A percentile compares a stretch with the other conserved stretches of the same genome.
These are phyloP conservation scores for Leptoxyphium fumago DNA, from an alignment of 2,329 filamentous ascomycete genomes.

Conservation along the genomic window DNA sequence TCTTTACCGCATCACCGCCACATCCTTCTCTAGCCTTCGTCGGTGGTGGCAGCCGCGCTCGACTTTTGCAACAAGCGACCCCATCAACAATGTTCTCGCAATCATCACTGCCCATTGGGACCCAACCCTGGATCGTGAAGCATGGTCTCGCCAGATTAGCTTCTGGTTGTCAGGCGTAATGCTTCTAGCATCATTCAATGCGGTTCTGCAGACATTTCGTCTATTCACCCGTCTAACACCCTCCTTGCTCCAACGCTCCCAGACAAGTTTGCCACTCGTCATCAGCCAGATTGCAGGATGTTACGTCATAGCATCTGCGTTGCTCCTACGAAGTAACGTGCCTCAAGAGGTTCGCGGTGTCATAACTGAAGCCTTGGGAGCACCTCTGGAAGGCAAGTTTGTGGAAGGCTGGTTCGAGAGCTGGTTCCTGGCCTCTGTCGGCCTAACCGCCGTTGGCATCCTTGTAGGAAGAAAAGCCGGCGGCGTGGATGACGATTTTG, in stretches of 20 bases:
- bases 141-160: conserved; percentile 74
- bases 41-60: conserved; percentile 32
- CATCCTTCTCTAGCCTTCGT: conserved; percentile 50
- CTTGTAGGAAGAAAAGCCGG: conserved; percentile 53
- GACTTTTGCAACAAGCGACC: conserved; percentile 57
- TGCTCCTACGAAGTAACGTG: conserved; percentile 65
- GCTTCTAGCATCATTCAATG: conserved; percentile 65
- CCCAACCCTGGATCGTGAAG: conserved; percentile 62
- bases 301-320: conserved; percentile 68
- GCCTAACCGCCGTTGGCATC: conserved; percentile 53
- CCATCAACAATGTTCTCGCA: conserved; percentile 69
- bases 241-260: conserved; percentile 54
- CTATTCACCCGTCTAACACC: conserved; percentile 66
- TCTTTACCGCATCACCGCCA: conserved; percentile 66
- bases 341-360: conserved; percentile 63
- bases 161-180: conserved; percentile 74
- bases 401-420: conserved; percentile 78
- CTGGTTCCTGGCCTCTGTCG: conserved; percentile 62
- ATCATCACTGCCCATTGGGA: conserved; percentile 74
- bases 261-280: conserved; percentile 64
- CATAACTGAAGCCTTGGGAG: conserved; percentile 62
- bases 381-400: conserved; percentile 56
- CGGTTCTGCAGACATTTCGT: conserved; percentile 71
- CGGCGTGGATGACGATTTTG: conserved; percentile 24
- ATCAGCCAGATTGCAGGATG: conserved; percentile 70